Conservation (phyloP, 148 eudicot species). For the Tetragonia tetragonoides region DNA sequence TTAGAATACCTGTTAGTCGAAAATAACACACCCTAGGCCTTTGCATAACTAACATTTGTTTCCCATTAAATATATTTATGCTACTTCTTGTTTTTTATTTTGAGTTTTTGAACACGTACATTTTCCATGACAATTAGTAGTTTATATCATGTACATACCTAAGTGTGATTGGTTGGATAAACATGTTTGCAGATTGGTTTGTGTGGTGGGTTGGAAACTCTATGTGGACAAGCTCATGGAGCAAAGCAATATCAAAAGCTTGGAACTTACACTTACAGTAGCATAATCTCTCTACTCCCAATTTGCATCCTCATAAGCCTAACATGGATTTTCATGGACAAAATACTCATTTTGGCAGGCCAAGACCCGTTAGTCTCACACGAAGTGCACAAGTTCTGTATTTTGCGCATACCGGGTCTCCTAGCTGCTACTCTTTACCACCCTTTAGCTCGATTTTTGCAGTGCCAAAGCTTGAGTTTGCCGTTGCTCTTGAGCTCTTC, state of each 20-base stretch:
- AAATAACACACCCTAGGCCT: no score
- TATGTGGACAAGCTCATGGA: slow-evolving; percentile 62
- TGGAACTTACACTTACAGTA: slow-evolving; percentile 40
- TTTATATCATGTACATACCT: not conserved
- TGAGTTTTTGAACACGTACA: not conserved
- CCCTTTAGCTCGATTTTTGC: slow-evolving; percentile 37
- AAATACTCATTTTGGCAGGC: slow-evolving; percentile 31
- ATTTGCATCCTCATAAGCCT: slow-evolving; percentile 39
- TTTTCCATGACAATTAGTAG: no score
- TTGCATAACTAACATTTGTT: no score
- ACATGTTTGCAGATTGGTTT: slow-evolving; percentile 44
- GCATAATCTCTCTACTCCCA: slow-evolving; percentile 33
- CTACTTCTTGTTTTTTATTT: not conserved
- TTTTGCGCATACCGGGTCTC: slow-evolving; percentile 38
- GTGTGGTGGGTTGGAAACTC: slow-evolving; percentile 51
- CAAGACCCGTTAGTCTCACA: slow-evolving; percentile 44
- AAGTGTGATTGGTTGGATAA: not conserved
- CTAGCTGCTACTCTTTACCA: slow-evolving; percentile 39
- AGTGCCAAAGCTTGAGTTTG: slow-evolving; percentile 38
- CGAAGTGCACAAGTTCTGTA: slow-evolving; percentile 37
- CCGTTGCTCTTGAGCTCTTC: slow-evolving; percentile 38
- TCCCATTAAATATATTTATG: no score
- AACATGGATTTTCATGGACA: slow-evolving; percentile 47
- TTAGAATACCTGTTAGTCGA: no score
- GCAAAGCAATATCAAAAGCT: slow-evolving; percentile 45